Base-by-base conservation (phyloP, 495 filamentous ascomycete genomes). In the Aspergillus hancockii region DNA sequence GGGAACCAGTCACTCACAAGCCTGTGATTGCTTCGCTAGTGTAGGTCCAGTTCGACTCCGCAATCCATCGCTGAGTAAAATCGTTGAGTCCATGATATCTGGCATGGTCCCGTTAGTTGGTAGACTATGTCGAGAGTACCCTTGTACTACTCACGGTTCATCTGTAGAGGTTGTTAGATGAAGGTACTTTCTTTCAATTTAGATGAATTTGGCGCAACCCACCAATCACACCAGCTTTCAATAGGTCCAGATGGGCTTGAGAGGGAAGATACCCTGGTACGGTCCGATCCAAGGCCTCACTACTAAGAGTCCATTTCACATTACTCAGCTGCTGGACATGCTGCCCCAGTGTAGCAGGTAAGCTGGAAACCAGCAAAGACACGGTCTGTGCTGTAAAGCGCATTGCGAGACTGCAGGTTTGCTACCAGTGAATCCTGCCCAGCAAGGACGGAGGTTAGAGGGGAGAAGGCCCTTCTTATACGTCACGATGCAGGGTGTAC, bases 201-300 rank as follows among this genome's bases (percentile, higher is more conserved):
- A 36, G 32, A 41, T 41, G 38, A 7, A 16, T 14, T n/a, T 41
- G 16, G 7, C 7, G 16, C 16, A 19, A n/a, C 69, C 70, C 52
- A 67, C 77, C 73, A 50, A 86, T 85, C 1, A 81, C 74, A 13
- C 75, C 64, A 13, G 79, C 79, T 43, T 77, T 77, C 22, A 75
- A 78, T 6, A 89, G 70, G 63, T 89, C 86, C 32, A 89, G 60
- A 67, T 89, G 85, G 0, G 74, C 81, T 40, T 89, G 85, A 0
- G 85, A 88, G 7, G 88, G 88, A 3, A 89, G 73, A 21, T 73
- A 74, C 6, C 79, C 87, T 1, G 84, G 82, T 14, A 88, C 83
- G 0, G 76, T 82, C 16, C 81, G 79, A 60, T 86, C 83, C 40
- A 76, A 57, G 7, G 73, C 76, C 19, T 71, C 66, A 58, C 79